Evolutionary conservation across 2,329 filamentous ascomycete genomes (phyloP).

Genomic region (Parasarocladium wereldwijsianum): DNA sequence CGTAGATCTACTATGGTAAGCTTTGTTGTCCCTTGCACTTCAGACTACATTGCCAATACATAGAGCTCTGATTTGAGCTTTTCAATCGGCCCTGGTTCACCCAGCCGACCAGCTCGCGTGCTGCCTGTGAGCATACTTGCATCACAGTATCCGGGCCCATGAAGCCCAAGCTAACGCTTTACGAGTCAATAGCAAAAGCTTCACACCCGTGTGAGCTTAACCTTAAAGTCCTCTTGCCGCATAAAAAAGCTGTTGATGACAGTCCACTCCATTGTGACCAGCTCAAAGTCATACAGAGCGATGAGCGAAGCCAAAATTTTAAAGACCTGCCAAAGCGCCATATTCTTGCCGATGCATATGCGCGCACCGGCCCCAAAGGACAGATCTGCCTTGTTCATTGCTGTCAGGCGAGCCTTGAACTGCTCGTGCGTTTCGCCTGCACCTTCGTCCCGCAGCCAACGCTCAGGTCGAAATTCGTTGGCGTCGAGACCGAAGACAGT

Average conservation of each 20-base stretch:
- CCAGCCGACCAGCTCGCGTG: too few species aligned
- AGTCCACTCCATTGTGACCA: slow-evolving; percentile 5
- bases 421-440: slow-evolving; percentile 9
- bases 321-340: slow-evolving; percentile 25
- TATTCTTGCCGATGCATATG: slow-evolving; percentile 25
- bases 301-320: slow-evolving; percentile 32
- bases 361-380: slow-evolving; percentile 26
- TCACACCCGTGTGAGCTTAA: slow-evolving; percentile 8
- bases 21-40: too few species aligned
- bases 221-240: slow-evolving; percentile 12
- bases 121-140: too few species aligned
- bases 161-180: too few species aligned
- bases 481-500: slow-evolving; percentile 26
- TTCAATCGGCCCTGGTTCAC: too few species aligned
- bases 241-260: slow-evolving; percentile 10
- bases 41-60: too few species aligned
- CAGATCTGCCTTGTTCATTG: slow-evolving; percentile 21
- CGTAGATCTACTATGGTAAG: too few species aligned
- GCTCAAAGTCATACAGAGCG: slow-evolving; percentile 19
- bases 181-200: too few species aligned
- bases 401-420: slow-evolving; percentile 12
- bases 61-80: too few species aligned
- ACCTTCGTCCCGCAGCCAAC: slow-evolving; percentile 13
- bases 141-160: too few species aligned
- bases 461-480: slow-evolving; percentile 25